Evolutionary conservation across 2,329 filamentous ascomycete species (phyloP).

Genomic region (Pseudogymnoascus sp.): DNA sequence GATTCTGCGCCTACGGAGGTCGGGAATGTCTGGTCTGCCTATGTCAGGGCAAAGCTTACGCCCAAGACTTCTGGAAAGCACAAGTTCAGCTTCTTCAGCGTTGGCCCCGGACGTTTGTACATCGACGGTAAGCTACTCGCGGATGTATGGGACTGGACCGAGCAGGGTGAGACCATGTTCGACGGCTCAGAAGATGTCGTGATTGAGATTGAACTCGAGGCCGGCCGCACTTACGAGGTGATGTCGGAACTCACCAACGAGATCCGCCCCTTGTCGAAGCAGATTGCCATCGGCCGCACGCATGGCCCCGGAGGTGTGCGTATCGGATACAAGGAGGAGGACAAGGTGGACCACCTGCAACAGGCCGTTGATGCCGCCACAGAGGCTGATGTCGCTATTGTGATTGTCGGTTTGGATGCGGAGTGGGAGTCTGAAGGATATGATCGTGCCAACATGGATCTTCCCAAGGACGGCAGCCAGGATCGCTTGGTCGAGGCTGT

Average conservation of each 20-base stretch:
- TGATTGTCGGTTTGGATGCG: slow-evolving; percentile 63
- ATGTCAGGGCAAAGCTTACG: slow-evolving; percentile 48
- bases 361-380: slow-evolving; percentile 57
- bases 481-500: slow-evolving; percentile 59
- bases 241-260: slow-evolving; percentile 61
- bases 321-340: slow-evolving; percentile 64
- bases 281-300: slow-evolving; percentile 49
- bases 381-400: slow-evolving; percentile 58
- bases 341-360: slow-evolving; percentile 53
- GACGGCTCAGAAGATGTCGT: slow-evolving; percentile 60
- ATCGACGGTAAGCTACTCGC: slow-evolving; percentile 53
- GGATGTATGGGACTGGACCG: slow-evolving; percentile 64
- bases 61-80: slow-evolving; percentile 54
- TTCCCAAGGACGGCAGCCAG: slow-evolving; percentile 50
- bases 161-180: slow-evolving; percentile 66
- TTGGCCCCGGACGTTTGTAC: slow-evolving; percentile 57
- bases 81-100: slow-evolving; percentile 61
- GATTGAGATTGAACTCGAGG: slow-evolving; percentile 53
- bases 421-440: slow-evolving; percentile 74
- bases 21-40: slow-evolving; percentile 57
- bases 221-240: slow-evolving; percentile 53
- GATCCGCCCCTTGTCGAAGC: slow-evolving; percentile 54
- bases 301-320: slow-evolving; percentile 66
- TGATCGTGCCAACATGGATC: slow-evolving; percentile 55
- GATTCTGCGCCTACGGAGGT: slow-evolving; percentile 58